Base-by-base conservation (phyloP, 352 stramenopile species). In the Phytophthora agathidicida region DNA sequence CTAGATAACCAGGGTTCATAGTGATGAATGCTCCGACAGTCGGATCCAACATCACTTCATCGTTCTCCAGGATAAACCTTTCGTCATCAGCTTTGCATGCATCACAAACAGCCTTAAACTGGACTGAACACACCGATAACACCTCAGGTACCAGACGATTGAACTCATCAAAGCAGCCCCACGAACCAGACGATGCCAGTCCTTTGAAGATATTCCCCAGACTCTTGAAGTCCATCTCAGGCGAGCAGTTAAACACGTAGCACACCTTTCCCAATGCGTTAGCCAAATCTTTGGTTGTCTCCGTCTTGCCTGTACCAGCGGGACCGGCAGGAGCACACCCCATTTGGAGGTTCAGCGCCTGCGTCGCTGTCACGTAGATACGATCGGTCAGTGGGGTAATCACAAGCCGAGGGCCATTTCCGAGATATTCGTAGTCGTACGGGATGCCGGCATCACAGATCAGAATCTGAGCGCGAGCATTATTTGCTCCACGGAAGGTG, bases 181-280 rank as follows among this genome's bases (percentile, higher is more conserved):
- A 98, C 0, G 96, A 96, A 7, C 96, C 96, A 0, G 88, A 97
- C 1, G 91, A 98, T 6, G 93, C 95, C 5, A 98, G 68, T 2
- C 95, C 95, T 70, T 98, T 98, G 76, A 98, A 99, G 30, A 99
- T 98, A 57, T 98, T 98, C n/a, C 94, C 96, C 0, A 99, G 70
- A 60, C 89, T 94, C 65, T 97, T 91, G 73, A 97, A 98, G 63
- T 98, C 96, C 91, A 98, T 98, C 68, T 98, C 95, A 1, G 96
- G 96, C 3, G 94, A 98, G 61, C 92, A 98, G 56, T 98, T 98
- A 65, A 98, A 98, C 54, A 97, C 93, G 61, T 98, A 98, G 52
- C 93, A 98, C 8, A 95, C 94, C 66, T 98, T 98, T 17, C 93
- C 96, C 9, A 99, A 49, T 10, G 94, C 94, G 44, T 96, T 96